Percentiles rank a stretch among this genome's conserved stretches.
Conservation (phyloP, 306 rosid genomes). For the Fragaria nilgerrensis region DNA sequence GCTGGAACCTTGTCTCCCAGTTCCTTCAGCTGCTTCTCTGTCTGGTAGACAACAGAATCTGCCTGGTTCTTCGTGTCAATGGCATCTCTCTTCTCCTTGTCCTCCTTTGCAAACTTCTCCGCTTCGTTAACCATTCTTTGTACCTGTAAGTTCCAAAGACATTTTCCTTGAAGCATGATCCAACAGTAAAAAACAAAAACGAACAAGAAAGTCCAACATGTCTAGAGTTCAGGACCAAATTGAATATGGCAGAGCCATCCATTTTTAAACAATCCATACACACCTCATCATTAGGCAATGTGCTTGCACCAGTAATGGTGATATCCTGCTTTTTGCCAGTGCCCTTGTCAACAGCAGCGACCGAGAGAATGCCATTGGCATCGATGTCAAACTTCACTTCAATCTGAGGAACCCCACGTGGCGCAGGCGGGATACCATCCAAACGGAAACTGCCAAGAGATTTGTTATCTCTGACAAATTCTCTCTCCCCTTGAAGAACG, state of each 20-base stretch:
- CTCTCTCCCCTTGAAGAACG: slow-evolving; percentile 92
- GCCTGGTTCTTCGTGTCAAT: slow-evolving; percentile 94
- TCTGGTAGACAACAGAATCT: slow-evolving; percentile 88
- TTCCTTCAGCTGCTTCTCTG: slow-evolving; percentile 92
- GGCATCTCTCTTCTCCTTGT: slow-evolving; percentile 91
- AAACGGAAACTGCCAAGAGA: slow-evolving; percentile 92
- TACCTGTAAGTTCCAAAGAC: slow-evolving; percentile 46
- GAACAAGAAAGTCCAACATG: neutral
- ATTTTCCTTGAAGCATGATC: neutral
- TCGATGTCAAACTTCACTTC: slow-evolving; percentile 94
- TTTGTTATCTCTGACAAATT: slow-evolving; percentile 87
- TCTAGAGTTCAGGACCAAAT: neutral
- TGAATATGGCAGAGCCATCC: neutral
- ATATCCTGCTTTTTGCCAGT: slow-evolving; percentile 91
- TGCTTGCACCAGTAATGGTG: slow-evolving; percentile 92
- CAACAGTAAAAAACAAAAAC: neutral
- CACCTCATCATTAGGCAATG: slow-evolving; percentile 91
- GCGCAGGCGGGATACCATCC: slow-evolving; percentile 93
- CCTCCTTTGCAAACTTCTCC: slow-evolving; percentile 75
- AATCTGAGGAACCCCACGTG: slow-evolving; percentile 91
- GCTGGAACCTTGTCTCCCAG: slow-evolving; percentile 88
- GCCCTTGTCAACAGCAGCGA: slow-evolving; percentile 82
- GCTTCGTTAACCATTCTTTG: slow-evolving; percentile 81
- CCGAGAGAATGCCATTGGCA: slow-evolving; percentile 87
- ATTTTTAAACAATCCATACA: neutral